Evolutionary conservation across 2,329 filamentous ascomycete genomes (phyloP).

Genomic region (Colletotrichum liriopes): DNA sequence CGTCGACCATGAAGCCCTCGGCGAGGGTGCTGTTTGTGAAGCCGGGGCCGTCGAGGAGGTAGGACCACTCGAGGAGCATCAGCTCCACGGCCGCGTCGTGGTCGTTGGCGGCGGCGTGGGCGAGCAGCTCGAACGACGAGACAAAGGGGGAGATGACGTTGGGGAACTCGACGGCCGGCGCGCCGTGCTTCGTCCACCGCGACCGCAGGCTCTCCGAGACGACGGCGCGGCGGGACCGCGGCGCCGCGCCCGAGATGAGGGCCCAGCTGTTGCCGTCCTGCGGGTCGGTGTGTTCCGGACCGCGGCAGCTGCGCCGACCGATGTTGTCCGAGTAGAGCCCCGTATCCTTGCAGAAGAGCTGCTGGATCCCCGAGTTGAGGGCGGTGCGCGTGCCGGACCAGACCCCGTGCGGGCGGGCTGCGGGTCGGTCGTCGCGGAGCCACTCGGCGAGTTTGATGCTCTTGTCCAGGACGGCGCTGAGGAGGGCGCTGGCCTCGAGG

Average conservation of each 20-base stretch:
- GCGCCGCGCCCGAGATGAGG: constrained; percentile 49
- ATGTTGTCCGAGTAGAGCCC: constrained; percentile 64
- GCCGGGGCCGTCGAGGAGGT: constrained; percentile 55
- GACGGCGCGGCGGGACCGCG: constrained; percentile 39
- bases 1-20: constrained; percentile 58
- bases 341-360: constrained; percentile 45
- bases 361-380: constrained; percentile 45
- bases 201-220: constrained; percentile 56
- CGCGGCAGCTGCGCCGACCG: constrained; percentile 51
- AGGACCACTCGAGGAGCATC: constrained; percentile 57
- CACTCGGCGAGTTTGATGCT: constrained; percentile 63
- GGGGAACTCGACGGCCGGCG: constrained; percentile 59
- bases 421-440: constrained; percentile 53
- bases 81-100: constrained; percentile 58
- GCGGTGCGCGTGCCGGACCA: constrained; percentile 43
- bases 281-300: constrained; percentile 59
- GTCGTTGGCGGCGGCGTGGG: constrained; percentile 55
- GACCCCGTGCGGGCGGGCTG: constrained; percentile 25
- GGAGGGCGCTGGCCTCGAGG: constrained; percentile 66
- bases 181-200: constrained; percentile 62
- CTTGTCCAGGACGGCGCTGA: constrained; percentile 67
- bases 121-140: constrained; percentile 53
- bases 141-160: constrained; percentile 56
- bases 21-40: constrained; percentile 61
- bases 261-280: constrained; percentile 68